A percentile compares a stretch with the other conserved stretches of the same genome.
phyloP scores from a whole-genome alignment of 345 rosid genomes.

The Alliaria petiolata region DNA sequence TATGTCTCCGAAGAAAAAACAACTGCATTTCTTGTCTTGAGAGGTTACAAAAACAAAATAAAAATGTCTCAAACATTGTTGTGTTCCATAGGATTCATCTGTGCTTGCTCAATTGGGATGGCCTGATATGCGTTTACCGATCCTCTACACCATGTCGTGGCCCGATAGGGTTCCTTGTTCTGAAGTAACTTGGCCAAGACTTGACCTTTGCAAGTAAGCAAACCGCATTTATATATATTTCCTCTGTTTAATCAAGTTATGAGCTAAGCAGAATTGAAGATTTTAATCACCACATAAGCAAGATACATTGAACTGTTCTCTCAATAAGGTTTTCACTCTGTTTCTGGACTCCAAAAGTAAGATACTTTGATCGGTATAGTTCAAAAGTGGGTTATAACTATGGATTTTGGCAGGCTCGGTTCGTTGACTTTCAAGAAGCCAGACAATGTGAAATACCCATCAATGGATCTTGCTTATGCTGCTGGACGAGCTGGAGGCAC shows the following conservation, averaged over 20 bases:
- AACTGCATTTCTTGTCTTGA: neutral
- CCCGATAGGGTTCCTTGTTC: slow-evolving; percentile 93
- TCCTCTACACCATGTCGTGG: slow-evolving; percentile 98
- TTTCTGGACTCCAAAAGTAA: too few relatives aligned
- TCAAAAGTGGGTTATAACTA: too few relatives aligned
- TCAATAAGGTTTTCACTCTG: too few relatives aligned
- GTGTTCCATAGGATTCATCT: slow-evolving; percentile 75
- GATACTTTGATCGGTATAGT: too few relatives aligned
- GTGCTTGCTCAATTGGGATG: slow-evolving; percentile 92
- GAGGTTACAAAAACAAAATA: neutral
- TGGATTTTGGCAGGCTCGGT: slow-evolving; percentile 59
- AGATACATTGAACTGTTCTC: too few relatives aligned
- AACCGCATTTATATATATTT: neutral
- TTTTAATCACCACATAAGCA: neutral
- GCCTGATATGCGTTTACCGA: slow-evolving; percentile 96
- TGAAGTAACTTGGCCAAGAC: slow-evolving; percentile 94
- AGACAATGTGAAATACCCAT: slow-evolving; percentile 84
- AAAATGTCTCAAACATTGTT: neutral
- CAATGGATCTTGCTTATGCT: slow-evolving; percentile 91
- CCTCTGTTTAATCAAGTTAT: neutral
- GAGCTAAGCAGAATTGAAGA: neutral
- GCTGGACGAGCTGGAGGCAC: slow-evolving; percentile 99
- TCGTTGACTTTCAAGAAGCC: slow-evolving; percentile 87
- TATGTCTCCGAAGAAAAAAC: slow-evolving; percentile 4
- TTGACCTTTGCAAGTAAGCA: slow-evolving; percentile 89